A percentile compares a stretch with the other conserved stretches of the same genome.
Conservation (phyloP, 2,329 filamentous ascomycete genomes). For the Aspergillus oerlinghausenensis region DNA sequence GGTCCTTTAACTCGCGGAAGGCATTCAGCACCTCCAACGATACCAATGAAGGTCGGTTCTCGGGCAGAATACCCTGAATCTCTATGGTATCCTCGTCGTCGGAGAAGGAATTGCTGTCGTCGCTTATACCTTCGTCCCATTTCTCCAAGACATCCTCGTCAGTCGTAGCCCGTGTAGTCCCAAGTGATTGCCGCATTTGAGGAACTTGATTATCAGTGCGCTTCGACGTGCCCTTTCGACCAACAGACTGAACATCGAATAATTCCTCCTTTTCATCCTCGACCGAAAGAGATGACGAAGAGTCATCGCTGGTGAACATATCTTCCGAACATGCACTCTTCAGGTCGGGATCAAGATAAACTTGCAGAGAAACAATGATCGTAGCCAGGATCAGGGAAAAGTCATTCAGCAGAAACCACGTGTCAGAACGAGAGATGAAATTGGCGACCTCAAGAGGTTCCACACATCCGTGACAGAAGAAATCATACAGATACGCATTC, state of each 20-base stretch:
- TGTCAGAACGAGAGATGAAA: conserved; percentile 59
- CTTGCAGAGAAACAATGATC: conserved; percentile 30
- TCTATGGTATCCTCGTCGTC: conserved; percentile 15
- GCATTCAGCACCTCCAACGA: conserved; percentile 21
- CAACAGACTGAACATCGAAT: background rate
- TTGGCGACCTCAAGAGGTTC: conserved; percentile 60
- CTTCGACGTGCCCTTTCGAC: background rate
- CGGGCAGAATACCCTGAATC: background rate
- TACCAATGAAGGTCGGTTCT: conserved; percentile 1
- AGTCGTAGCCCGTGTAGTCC: conserved; percentile 6
- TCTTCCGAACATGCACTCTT: background rate
- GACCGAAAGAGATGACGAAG: background rate
- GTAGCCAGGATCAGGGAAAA: conserved; percentile 50
- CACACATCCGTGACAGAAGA: conserved; percentile 68
- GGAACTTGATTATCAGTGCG: background rate
- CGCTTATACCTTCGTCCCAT: background rate
- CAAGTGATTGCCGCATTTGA: background rate
- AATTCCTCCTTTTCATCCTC: conserved; percentile 6
- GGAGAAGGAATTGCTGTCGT: background rate
- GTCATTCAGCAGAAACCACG: conserved; percentile 70
- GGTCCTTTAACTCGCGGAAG: conserved; percentile 25
- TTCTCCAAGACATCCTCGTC: background rate
- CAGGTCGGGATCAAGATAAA: conserved; percentile 23
- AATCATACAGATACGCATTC: conserved; percentile 59
- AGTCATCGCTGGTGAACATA: background rate